These are phyloP conservation scores for Ophiosphaerella herpotricha DNA, from an alignment of 2,329 filamentous ascomycete species.

Conservation along the genomic window DNA sequence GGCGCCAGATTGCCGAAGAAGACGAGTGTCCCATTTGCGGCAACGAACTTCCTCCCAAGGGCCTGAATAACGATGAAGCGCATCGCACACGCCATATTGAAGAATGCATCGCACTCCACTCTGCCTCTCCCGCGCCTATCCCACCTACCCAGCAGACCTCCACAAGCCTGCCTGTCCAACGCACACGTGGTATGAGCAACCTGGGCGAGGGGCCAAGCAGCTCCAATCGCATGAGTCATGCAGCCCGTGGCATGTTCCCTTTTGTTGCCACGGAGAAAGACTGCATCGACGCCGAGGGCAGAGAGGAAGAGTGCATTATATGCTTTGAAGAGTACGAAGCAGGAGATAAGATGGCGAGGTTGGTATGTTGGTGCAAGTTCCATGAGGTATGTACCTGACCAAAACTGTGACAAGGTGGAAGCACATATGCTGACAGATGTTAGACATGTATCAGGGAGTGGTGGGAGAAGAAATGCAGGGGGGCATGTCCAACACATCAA, in stretches of 20 bases:
- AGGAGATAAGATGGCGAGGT: conserved; percentile 62
- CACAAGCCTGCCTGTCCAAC: conserved; percentile 32
- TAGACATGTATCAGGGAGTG: conserved; percentile 62
- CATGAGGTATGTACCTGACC: conserved; percentile 51
- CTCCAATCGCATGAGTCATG: conserved; percentile 28
- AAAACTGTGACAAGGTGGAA: background rate
- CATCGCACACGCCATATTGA: conserved; percentile 52
- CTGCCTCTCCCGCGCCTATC: conserved; percentile 25
- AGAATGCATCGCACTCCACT: conserved; percentile 46
- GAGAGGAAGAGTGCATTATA: conserved; percentile 63
- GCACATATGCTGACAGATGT: background rate
- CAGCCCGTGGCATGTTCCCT: conserved; percentile 50
- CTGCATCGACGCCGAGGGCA: conserved; percentile 59
- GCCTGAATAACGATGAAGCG: conserved; percentile 43
- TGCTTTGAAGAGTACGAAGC: conserved; percentile 68
- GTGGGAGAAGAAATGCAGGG: conserved; percentile 61
- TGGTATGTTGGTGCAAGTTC: conserved; percentile 69
- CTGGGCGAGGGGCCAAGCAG: conserved; percentile 32
- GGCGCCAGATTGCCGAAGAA: conserved; percentile 61
- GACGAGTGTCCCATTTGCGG: conserved; percentile 82
- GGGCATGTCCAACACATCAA: conserved; percentile 66
- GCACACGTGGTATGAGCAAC: conserved; percentile 41
- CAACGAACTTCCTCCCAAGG: conserved; percentile 65
- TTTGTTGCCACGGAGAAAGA: conserved; percentile 68
- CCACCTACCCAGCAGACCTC: conserved; percentile 24